These are phyloP conservation scores for Pythium guiyangense DNA, from an alignment of 352 stramenopile genomes.

Conservation along the genomic window DNA sequence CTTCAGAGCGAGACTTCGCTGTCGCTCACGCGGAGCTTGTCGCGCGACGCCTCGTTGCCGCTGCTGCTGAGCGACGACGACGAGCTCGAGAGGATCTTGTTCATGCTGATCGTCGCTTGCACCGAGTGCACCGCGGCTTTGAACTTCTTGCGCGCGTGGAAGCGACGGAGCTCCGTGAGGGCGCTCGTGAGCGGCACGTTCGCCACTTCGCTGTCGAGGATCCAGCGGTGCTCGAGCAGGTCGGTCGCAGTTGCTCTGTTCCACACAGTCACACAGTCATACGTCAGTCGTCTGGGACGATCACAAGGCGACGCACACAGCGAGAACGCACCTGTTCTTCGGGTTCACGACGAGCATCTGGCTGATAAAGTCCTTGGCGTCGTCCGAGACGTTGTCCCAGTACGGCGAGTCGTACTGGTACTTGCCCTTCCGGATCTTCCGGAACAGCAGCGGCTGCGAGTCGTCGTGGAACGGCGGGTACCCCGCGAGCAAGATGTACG, in stretches of 20 bases:
- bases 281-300: too few species aligned
- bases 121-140: constrained; percentile 78
- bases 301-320: not conserved
- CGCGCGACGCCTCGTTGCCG: constrained; percentile 7
- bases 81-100: constrained; percentile 51
- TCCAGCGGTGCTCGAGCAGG: constrained; percentile 73
- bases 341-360: constrained; percentile 84
- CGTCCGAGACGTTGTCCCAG: constrained; percentile 86
- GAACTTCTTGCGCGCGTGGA: constrained; percentile 82
- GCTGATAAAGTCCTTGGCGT: constrained; percentile 89
- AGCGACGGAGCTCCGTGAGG: constrained; percentile 70
- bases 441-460: constrained; percentile 91
- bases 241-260: constrained; percentile 42
- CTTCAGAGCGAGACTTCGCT: constrained; percentile 39
- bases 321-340: constrained; percentile 41
- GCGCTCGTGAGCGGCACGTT: constrained; percentile 72
- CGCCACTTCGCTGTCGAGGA: constrained; percentile 59
- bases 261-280: not conserved
- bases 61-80: constrained; percentile 19
- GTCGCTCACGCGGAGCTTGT: constrained; percentile 20
- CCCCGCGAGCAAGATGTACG: constrained; percentile 80
- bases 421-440: constrained; percentile 82
- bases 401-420: constrained; percentile 87
- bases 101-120: constrained; percentile 77
- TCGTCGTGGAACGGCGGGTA: constrained; percentile 92